A percentile compares a stretch with the other conserved stretches of the same genome.
These are phyloP conservation scores for Evernia prunastri DNA, from an alignment of 495 filamentous ascomycete species.

Conservation along the genomic window DNA sequence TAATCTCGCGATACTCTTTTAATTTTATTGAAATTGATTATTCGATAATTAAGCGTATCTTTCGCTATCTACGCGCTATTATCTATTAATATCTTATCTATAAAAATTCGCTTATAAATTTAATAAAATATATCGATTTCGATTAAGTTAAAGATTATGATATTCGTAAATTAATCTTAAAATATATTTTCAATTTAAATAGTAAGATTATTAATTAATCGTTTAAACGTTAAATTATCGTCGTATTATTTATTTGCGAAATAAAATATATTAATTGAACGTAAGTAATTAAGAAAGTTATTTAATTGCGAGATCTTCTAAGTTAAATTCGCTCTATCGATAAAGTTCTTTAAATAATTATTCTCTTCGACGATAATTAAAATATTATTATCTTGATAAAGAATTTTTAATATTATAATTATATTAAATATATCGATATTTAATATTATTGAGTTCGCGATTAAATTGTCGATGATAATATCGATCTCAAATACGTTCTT, in stretches of 20 bases:
- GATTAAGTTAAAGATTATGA: not conserved
- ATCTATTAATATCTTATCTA: not conserved
- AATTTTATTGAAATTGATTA: not conserved
- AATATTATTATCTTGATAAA: not conserved
- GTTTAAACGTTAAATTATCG: no score
- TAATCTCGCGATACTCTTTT: no score
- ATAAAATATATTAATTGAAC: no score
- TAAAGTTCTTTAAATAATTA: no score
- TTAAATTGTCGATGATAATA: no score
- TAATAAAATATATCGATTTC: slow-evolving; percentile 7
- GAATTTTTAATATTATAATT: not conserved
- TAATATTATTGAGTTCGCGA: not conserved
- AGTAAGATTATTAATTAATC: no score
- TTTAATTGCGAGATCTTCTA: no score
- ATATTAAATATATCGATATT: not conserved
- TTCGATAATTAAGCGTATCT: not conserved
- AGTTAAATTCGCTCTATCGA: no score
- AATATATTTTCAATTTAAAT: slow-evolving; percentile 4
- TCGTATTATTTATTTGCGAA: no score
- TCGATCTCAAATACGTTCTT: not conserved
- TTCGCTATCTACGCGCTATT: not conserved
- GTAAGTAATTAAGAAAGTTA: no score
- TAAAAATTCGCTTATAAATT: not conserved
- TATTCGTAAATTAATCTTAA: not conserved
- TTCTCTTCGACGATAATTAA: no score